Conservation (phyloP, 768 basidiomycete species). For the Amanita inopinata region DNA sequence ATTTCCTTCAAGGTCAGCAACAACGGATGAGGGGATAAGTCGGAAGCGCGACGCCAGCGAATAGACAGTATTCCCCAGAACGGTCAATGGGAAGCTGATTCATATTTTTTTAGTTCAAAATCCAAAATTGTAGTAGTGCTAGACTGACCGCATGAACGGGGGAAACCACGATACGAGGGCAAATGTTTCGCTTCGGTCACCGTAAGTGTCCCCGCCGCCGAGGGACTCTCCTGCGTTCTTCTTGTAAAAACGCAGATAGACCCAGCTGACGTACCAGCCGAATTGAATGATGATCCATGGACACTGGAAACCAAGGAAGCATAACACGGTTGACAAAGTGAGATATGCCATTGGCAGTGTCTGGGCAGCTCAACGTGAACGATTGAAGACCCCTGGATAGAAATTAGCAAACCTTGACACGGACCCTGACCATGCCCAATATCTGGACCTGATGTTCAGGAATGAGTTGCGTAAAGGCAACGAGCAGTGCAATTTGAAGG, state of each 20-base stretch:
- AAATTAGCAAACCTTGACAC: conserved; percentile 68
- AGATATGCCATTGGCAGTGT: conserved; percentile 91
- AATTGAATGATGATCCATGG: conserved; percentile 95
- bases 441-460: conserved; percentile 97
- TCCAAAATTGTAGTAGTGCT: no score
- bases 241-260: conserved; percentile 96
- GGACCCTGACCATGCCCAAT: conserved; percentile 70
- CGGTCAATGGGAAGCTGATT: conserved; percentile 58
- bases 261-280: conserved; percentile 96
- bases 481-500: conserved; percentile 78
- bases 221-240: conserved; percentile 59
- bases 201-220: conserved; percentile 62
- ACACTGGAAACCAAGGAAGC: conserved; percentile 74
- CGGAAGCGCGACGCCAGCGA: conserved; percentile 57
- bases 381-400: not conserved
- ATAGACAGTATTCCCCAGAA: conserved; percentile 60
- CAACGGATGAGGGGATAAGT: conserved; percentile 53
- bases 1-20: conserved; percentile 62
- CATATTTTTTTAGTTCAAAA: conserved; percentile 7
- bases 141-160: conserved; percentile 80
- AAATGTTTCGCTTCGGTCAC: conserved; percentile 95
- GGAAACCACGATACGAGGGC: conserved; percentile 96
- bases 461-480: conserved; percentile 96
- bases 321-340: conserved; percentile 79
- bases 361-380: conserved; percentile 31